Evolutionary conservation across 768 basidiomycete genomes (phyloP).

Genomic region (Melanogaster broomeanus): DNA sequence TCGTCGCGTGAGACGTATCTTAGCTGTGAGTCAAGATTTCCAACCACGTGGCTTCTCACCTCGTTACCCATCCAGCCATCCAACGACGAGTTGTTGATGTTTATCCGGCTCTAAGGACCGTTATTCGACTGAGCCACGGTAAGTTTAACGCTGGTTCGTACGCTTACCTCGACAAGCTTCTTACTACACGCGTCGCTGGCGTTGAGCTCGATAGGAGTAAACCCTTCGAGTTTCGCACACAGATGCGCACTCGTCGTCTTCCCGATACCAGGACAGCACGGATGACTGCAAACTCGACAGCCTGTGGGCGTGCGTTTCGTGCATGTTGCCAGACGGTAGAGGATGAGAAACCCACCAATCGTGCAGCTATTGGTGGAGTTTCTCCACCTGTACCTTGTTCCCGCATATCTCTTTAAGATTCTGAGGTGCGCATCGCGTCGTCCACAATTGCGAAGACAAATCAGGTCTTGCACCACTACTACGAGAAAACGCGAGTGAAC

Average conservation of each 20-base stretch:
- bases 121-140: not conserved
- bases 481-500: not conserved
- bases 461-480: slow-evolving; percentile 39
- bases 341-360: slow-evolving; percentile 67
- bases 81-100: slow-evolving; percentile 84
- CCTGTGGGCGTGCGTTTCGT: slow-evolving; percentile 46
- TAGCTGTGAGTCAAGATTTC: not conserved
- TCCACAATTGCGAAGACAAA: slow-evolving; percentile 81
- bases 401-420: slow-evolving; percentile 92
- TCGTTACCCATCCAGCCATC: slow-evolving; percentile 78
- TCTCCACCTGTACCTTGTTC: slow-evolving; percentile 91
- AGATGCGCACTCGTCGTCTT: slow-evolving; percentile 97
- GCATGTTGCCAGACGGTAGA: not conserved
- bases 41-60: slow-evolving; percentile 32
- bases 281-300: slow-evolving; percentile 62
- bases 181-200: slow-evolving; percentile 96
- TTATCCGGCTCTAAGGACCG: slow-evolving; percentile 71
- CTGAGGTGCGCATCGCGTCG: slow-evolving; percentile 90
- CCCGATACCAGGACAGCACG: slow-evolving; percentile 92
- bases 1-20: slow-evolving; percentile 45
- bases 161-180: slow-evolving; percentile 85
- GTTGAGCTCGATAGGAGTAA: slow-evolving; percentile 92
- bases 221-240: slow-evolving; percentile 87
- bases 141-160: not conserved
- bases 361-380: slow-evolving; percentile 81